phyloP scores from a whole-genome alignment of 1,284 basidiomycete species.

The Trichosporon coremiiforme region DNA sequence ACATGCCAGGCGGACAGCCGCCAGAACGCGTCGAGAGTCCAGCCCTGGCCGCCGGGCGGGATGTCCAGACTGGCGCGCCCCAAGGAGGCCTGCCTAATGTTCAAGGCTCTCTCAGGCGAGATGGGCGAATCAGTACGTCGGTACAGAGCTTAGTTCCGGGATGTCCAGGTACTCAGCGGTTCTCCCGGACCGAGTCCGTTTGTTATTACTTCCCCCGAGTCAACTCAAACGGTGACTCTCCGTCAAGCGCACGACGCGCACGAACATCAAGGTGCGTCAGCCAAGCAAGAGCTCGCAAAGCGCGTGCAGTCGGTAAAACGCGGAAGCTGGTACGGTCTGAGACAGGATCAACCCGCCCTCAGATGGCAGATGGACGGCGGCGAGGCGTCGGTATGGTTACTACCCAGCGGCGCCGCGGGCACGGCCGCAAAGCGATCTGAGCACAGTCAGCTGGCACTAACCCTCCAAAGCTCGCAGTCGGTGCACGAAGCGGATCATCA shows the following conservation, averaged over 20 bases:
- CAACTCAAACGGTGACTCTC: background rate
- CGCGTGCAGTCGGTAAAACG: background rate
- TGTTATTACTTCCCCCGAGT: slow-evolving; percentile 8
- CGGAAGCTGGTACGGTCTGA: background rate
- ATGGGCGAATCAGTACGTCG: background rate
- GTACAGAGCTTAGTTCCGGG: background rate
- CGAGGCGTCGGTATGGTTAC: background rate
- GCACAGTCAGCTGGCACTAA: no score
- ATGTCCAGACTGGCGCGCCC: background rate
- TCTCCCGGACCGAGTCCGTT: background rate
- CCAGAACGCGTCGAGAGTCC: slow-evolving; percentile 2
- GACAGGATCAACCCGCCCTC: background rate
- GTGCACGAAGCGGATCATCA: no score
- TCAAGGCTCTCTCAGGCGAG: background rate
- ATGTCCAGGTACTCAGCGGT: background rate
- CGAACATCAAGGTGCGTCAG: background rate
- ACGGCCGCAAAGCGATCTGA: background rate
- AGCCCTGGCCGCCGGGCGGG: background rate
- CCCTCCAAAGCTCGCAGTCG: no score
- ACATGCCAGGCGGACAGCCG: background rate
- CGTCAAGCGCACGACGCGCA: background rate
- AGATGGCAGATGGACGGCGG: background rate
- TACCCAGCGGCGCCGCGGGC: background rate
- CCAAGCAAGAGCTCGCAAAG: background rate
- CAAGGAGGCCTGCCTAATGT: no score